A percentile compares a stretch with the other conserved stretches of the same genome.
Conservation (phyloP, 441 rosid genomes). For the Pelargonium cotyledonis region DNA sequence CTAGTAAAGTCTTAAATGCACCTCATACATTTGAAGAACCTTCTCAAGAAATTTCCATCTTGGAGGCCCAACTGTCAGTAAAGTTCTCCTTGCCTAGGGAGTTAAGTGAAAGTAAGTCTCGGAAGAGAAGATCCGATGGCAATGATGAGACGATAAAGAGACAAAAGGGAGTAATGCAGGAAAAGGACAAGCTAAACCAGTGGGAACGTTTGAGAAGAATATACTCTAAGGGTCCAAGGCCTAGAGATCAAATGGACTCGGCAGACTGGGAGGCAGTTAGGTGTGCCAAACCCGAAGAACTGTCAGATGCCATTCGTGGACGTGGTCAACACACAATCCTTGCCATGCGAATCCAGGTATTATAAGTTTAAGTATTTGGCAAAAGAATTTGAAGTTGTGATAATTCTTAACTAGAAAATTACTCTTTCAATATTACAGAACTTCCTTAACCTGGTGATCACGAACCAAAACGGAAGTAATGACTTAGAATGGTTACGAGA, state of each 20-base stretch:
- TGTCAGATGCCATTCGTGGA: slow-evolving; percentile 61
- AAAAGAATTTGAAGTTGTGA: not conserved
- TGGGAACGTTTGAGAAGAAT: slow-evolving; percentile 69
- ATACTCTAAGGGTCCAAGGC: slow-evolving; percentile 32
- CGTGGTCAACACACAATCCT: slow-evolving; percentile 91
- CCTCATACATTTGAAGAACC: too few species aligned
- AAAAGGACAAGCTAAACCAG: slow-evolving; percentile 41
- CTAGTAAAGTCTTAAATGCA: too few species aligned
- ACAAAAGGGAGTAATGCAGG: slow-evolving; percentile 40
- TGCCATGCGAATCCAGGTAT: slow-evolving; percentile 80
- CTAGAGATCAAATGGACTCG: slow-evolving; percentile 56
- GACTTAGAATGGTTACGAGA: slow-evolving; percentile 94
- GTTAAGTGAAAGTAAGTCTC: slow-evolving; percentile 20
- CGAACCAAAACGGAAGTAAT: slow-evolving; percentile 54
- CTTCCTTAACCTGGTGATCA: slow-evolving; percentile 59
- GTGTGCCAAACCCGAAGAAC: slow-evolving; percentile 37
- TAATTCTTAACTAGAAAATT: not conserved
- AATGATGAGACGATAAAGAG: slow-evolving; percentile 30
- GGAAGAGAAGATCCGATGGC: slow-evolving; percentile 26
- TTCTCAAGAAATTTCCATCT: too few species aligned
- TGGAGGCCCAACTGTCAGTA: slow-evolving; percentile 7
- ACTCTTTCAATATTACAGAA: slow-evolving; percentile 48
- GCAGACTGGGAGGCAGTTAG: slow-evolving; percentile 82
- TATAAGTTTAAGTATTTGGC: slow-evolving; percentile 14
- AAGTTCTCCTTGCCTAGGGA: slow-evolving; percentile 18